Conservation (phyloP, 352 stramenopile genomes). For the Pythium brassicae region DNA sequence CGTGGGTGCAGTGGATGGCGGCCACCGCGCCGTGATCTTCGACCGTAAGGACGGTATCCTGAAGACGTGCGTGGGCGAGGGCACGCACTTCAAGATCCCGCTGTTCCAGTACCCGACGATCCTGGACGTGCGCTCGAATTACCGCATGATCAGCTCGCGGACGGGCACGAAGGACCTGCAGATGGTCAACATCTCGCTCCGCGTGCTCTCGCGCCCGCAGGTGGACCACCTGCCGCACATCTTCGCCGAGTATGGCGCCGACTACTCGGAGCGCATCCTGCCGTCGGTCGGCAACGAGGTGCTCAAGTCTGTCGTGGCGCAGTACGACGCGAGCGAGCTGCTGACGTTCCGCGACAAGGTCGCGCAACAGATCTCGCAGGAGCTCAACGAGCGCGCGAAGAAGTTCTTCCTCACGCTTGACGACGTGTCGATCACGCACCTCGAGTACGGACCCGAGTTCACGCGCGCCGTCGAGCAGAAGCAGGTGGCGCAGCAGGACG, state of each 20-base stretch:
- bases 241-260: constrained; percentile 95
- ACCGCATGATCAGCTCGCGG: constrained; percentile 95
- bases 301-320: constrained; percentile 92
- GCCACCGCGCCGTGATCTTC: constrained; percentile 99
- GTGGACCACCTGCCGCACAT: constrained; percentile 94
- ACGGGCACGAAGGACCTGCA: constrained; percentile 99
- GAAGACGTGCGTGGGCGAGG: constrained; percentile 93
- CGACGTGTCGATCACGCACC: constrained; percentile 99
- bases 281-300: constrained; percentile 98
- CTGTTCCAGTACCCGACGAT: constrained; percentile 97
- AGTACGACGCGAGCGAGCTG: constrained; percentile 99
- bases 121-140: constrained; percentile 97
- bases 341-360: constrained; percentile 98
- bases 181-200: constrained; percentile 99
- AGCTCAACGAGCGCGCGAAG: constrained; percentile 94
- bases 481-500: constrained; percentile 99
- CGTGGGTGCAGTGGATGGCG: constrained; percentile 91
- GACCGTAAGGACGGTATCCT: constrained; percentile 98
- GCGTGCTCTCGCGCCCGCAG: constrained; percentile 94
- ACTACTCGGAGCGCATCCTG: constrained; percentile 99
- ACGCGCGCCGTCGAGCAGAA: constrained; percentile 99
- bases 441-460: constrained; percentile 99
- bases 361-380: constrained; percentile 94
- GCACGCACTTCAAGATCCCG: constrained; percentile 99
- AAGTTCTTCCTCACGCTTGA: constrained; percentile 99